Evolutionary conservation across 2,329 filamentous ascomycete genomes (phyloP), one percentile per base, ranked within the genome.

Genomic region (Incumbomyces delicatus): DNA sequence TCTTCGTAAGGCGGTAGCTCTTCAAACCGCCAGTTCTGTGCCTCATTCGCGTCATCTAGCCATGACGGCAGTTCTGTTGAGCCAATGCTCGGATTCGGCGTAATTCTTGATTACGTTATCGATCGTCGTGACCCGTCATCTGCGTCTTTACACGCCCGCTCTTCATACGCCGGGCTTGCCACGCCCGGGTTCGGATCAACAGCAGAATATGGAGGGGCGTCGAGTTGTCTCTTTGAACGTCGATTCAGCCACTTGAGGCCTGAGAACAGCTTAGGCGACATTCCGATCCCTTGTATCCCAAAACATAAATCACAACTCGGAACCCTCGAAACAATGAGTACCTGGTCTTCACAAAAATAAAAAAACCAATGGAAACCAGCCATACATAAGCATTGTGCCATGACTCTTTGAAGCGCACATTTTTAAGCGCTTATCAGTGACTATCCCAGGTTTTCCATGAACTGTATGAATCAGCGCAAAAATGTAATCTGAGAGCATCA

Each of bases 1-100:
- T 45, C 42, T 22, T 45, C 33, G 22, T 45, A 45, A 29, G 42
- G 33, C 16, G 42, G 42, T 11, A 45, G 42, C 22, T 45, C 33
- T 14, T 45, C 42, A 7, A 4, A n/a, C 33, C 8, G 33, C 7
- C 20, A 7, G 6, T 45, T 8, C 11, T 31, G 18, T 6, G 13
- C n/a, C 16, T n/a, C 33, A 16, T 37, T 33, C 3, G n/a, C 22
- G 11, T 13, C 6, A 13, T 37, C 33, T 16, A 38, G 20, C 33
- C 32, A 45, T 31, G 20, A 31, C 33, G 13, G 17, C 8, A 44
- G 13, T n/a, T 45, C 42, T 14, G 29, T 18, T 16, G 34, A 45
- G 16, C 18, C 16, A n/a, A 29, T 17, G 16, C 20, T 45, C 20
- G 34, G 31, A 12, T 29, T 20, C 12, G 42, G 38, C 14, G 20